Evolutionary conservation across 2,329 filamentous ascomycete species (phyloP).

Genomic region (Raffaelea albimanens): DNA sequence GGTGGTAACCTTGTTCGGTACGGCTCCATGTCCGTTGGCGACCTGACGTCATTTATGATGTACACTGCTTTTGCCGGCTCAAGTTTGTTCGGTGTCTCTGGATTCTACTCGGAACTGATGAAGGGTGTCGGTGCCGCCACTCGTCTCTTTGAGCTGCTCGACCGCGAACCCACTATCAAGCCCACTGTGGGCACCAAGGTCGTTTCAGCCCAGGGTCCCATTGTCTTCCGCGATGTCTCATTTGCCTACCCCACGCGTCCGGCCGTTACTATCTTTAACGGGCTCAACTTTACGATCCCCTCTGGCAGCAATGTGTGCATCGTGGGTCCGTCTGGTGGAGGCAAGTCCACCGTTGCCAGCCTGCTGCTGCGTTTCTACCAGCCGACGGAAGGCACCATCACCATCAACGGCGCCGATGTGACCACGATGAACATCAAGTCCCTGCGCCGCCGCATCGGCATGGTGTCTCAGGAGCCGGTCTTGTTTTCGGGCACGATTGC

Average conservation of each 20-base stretch:
- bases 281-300: conserved; percentile 81
- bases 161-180: conserved; percentile 77
- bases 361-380: conserved; percentile 86
- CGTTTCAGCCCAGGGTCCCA: conserved; percentile 74
- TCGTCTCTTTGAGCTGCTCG: conserved; percentile 89
- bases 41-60: conserved; percentile 96
- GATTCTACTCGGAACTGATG: conserved; percentile 98
- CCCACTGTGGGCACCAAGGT: conserved; percentile 75
- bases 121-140: conserved; percentile 97
- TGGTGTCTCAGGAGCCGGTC: conserved; percentile 93
- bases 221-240: conserved; percentile 74
- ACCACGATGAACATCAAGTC: conserved; percentile 87
- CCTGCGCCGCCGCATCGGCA: conserved; percentile 80
- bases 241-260: conserved; percentile 94
- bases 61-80: conserved; percentile 83
- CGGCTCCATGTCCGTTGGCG: conserved; percentile 80
- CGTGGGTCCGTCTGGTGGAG: conserved; percentile 89
- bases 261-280: conserved; percentile 82
- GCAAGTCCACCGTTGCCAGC: conserved; percentile 93
- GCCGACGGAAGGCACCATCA: conserved; percentile 66
- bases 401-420: conserved; percentile 78
- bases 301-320: conserved; percentile 93
- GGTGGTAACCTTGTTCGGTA: conserved; percentile 84
- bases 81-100: conserved; percentile 86
- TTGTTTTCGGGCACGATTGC: conserved; percentile 78